A percentile compares a stretch with the other conserved stretches of the same genome.
Evolutionary conservation across 169 alveolate species (phyloP).

Genomic region (Neospora caninum): DNA sequence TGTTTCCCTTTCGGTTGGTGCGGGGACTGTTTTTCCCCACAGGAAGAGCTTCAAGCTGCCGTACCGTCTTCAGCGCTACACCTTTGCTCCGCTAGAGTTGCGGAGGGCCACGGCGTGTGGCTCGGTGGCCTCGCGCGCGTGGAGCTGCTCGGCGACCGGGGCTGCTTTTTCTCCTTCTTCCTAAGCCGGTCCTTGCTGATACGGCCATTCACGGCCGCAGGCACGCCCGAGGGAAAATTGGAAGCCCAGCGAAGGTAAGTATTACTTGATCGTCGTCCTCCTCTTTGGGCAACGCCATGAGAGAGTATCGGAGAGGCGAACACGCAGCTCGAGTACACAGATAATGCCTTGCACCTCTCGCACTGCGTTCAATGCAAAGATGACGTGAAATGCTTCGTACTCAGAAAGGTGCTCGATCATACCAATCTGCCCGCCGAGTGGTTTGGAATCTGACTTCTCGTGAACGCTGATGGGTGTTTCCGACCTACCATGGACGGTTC

Average conservation of each 20-base stretch:
- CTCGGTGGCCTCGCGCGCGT: constrained; percentile 28
- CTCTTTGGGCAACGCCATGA: not conserved
- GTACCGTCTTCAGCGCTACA: constrained; percentile 8
- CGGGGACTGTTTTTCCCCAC: not conserved
- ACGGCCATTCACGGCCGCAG: not conserved
- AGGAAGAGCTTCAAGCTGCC: constrained; percentile 35
- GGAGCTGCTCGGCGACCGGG: not conserved
- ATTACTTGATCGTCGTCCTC: not conserved
- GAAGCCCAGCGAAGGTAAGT: constrained; percentile 19
- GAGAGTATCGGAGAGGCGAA: not conserved
- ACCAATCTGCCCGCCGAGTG: too few species aligned
- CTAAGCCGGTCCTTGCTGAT: not conserved
- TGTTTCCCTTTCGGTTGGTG: not conserved
- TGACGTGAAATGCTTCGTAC: too few species aligned
- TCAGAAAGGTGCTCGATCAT: too few species aligned
- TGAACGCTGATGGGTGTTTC: too few species aligned
- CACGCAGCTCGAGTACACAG: too few species aligned
- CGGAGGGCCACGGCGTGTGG: constrained; percentile 4
- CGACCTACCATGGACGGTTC: too few species aligned
- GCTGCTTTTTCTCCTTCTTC: constrained; percentile 17
- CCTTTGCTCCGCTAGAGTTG: not conserved
- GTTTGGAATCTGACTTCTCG: too few species aligned
- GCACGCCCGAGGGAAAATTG: not conserved
- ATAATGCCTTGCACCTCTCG: too few species aligned
- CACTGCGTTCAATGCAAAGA: too few species aligned